Evolutionary conservation across 2,329 filamentous ascomycete species (phyloP).

Genomic region (Aspergillus nomiae): DNA sequence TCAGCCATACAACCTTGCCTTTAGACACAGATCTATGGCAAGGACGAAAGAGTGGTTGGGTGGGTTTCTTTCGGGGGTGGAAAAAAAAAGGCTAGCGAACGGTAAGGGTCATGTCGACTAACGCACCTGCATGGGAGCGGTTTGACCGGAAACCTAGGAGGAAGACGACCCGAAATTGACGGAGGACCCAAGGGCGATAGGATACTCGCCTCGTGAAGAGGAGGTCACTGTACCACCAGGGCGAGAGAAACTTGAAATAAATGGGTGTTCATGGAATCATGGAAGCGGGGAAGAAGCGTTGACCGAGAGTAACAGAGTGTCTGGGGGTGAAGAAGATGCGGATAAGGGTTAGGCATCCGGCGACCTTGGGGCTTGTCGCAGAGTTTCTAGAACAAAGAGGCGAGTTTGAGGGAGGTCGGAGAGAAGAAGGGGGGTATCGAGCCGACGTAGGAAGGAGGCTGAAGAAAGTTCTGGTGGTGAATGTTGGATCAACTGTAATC

Average conservation of each 20-base stretch:
- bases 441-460: conserved; percentile 1
- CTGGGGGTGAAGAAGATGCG: conserved; percentile 16
- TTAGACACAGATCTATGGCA: background rate
- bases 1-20: background rate
- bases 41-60: background rate
- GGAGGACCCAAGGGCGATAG: conserved; percentile 27
- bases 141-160: conserved; percentile 28
- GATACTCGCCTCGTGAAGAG: conserved; percentile 27
- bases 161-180: conserved; percentile 27
- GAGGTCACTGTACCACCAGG: conserved; percentile 41
- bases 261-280: conserved; percentile 38
- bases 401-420: conserved; percentile 8
- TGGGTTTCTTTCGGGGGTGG: background rate
- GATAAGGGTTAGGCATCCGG: conserved; percentile 27
- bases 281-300: conserved; percentile 40
- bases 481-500: conserved; percentile 10
- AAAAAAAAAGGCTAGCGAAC: conserved; percentile 8
- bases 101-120: conserved; percentile 7
- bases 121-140: conserved; percentile 44
- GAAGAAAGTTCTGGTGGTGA: conserved; percentile 7
- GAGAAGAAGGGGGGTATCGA: conserved; percentile 1
- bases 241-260: conserved; percentile 31
- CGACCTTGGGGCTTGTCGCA: conserved; percentile 12
- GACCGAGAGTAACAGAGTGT: conserved; percentile 22
- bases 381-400: conserved; percentile 2